Conservation (phyloP, 257 asterid genomes). For the Lycium ferocissimum region DNA sequence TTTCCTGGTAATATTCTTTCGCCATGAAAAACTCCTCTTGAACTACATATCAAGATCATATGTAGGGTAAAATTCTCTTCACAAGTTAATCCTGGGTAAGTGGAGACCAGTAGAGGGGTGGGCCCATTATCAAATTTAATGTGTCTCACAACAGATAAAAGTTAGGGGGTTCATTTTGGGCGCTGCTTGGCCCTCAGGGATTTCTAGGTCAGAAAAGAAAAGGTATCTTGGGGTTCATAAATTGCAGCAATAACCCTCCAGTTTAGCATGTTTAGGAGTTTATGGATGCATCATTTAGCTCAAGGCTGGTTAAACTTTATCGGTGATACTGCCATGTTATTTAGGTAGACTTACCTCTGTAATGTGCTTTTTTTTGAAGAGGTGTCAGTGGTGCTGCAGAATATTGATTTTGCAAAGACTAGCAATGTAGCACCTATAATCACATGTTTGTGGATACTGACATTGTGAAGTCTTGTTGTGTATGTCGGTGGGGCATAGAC, state of each 20-base stretch:
- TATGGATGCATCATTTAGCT: no score
- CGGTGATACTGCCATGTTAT: neutral
- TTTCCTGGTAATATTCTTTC: conserved; percentile 3
- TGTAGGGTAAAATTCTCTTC: neutral
- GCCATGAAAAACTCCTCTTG: neutral
- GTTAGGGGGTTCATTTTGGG: no score
- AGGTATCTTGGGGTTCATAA: neutral
- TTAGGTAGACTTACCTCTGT: neutral
- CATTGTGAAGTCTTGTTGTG: neutral
- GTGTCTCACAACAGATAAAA: no score
- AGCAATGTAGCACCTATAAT: neutral
- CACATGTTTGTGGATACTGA: conserved; percentile 12
- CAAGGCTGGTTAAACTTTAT: neutral
- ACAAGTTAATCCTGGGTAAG: neutral
- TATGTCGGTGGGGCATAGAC: neutral
- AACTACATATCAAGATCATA: neutral
- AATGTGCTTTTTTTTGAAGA: neutral
- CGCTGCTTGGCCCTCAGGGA: neutral
- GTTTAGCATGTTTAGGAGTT: no score
- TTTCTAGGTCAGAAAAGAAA: neutral
- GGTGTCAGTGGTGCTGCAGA: neutral
- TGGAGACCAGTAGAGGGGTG: neutral
- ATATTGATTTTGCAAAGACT: neutral
- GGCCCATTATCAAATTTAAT: neutral
- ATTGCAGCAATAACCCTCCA: neutral